Evolutionary conservation across 2,329 filamentous ascomycete genomes (phyloP).

Genomic region (Sarocladium oryzae): DNA sequence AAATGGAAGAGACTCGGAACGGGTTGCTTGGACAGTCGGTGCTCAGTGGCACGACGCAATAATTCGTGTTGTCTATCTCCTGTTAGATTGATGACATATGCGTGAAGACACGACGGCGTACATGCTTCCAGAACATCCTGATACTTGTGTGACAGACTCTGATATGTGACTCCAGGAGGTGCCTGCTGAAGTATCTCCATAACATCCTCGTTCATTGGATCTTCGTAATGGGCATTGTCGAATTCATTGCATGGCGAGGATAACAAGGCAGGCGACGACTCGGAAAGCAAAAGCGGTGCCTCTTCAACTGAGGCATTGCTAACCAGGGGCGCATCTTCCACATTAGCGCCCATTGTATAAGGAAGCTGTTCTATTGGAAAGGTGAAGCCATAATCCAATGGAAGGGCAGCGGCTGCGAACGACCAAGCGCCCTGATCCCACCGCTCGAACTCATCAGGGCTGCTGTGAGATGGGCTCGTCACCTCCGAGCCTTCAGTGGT

Average conservation of each 20-base stretch:
- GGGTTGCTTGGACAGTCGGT: conserved; percentile 7
- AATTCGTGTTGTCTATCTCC: background rate
- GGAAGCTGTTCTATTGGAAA: conserved; percentile 2
- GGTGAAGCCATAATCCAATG: background rate
- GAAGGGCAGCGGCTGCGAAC: background rate
- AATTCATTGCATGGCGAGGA: background rate
- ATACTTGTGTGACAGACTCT: conserved; percentile 5
- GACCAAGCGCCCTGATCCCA: conserved; percentile 1
- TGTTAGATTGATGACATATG: background rate
- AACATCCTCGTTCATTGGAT: background rate
- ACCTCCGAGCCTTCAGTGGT: background rate
- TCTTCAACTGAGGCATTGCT: too few species aligned
- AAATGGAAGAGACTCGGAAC: conserved; percentile 4
- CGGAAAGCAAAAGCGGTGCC: background rate
- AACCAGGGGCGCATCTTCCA: too few species aligned
- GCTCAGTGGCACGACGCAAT: conserved; percentile 3
- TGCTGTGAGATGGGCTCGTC: background rate
- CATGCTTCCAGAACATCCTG: background rate
- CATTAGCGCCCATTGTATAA: background rate
- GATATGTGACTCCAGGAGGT: background rate
- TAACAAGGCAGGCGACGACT: background rate
- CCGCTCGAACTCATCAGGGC: background rate
- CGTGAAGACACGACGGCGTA: background rate
- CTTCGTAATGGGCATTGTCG: background rate
- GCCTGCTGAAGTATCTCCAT: background rate